Evolutionary conservation across 176 grass and related monocot genomes (phyloP), one percentile per base, ranked within the genome.

Genomic region (Juncus inflexus): DNA sequence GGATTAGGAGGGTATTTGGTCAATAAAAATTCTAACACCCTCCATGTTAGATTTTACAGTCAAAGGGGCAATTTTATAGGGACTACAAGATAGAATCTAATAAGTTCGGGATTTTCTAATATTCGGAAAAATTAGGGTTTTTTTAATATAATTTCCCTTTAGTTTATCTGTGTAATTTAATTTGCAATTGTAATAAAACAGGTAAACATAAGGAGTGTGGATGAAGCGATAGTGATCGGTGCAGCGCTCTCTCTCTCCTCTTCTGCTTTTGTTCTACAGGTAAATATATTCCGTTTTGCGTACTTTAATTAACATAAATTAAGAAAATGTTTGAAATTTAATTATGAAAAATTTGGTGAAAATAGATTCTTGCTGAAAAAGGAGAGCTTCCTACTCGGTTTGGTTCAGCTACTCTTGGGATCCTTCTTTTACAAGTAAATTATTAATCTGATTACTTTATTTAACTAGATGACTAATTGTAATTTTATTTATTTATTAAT

Each of bases 181-280:
- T 57, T 54, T 1, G 35, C 70, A 57, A 63, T 52, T 63, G 50
- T 38, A 79, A 63, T 66, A 60, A 77, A 83, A 15, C 74, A 91
- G 94, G 88, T 97, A 35, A 97, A 97, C 76, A 97, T 97, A 71
- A 83, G 94, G 69, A 97, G 94, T 8, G 58, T 97, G 66, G 94
- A 97, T 40, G 94, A 97, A 89, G 94, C 94, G 2, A 84, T 97
- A 77, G 94, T 97, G 37, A 97, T 97, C 75, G 94, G 94, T 73
- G 80, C 94, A 60, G 94, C 94, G 19, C 94, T 97, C 42, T 97
- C 94, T 19, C 75, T 97, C 70, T 97, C 94, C 71, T 97, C 94
- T 79, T 97, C 94, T 76, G 94, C 94, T 84, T 97, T 97, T 82
- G 94, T 97, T 53, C 76, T 97, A 53, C 94, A 97, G 94, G 94